Evolutionary conservation across 2,329 filamentous ascomycete genomes (phyloP).

Genomic region (Beauveria medogensis): DNA sequence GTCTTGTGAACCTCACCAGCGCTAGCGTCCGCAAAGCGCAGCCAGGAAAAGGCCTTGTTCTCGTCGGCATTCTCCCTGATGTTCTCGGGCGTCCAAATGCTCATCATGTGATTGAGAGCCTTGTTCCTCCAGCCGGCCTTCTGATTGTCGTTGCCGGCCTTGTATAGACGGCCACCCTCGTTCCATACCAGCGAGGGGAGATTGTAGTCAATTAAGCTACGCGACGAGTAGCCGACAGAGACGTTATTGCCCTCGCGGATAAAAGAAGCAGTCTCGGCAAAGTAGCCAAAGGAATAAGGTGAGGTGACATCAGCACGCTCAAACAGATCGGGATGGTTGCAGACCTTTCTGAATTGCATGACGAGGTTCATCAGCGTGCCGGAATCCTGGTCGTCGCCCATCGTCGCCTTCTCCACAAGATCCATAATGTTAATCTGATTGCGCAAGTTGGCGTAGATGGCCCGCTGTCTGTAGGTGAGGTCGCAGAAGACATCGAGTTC

Average conservation of each 20-base stretch:
- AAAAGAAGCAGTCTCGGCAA: slow-evolving; percentile 93
- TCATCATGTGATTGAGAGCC: slow-evolving; percentile 75
- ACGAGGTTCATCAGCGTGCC: slow-evolving; percentile 98
- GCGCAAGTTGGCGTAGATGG: slow-evolving; percentile 83
- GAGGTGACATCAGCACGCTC: slow-evolving; percentile 89
- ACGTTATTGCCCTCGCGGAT: slow-evolving; percentile 78
- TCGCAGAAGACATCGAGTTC: slow-evolving; percentile 95
- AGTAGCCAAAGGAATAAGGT: slow-evolving; percentile 74
- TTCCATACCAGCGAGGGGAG: slow-evolving; percentile 76
- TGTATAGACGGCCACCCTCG: slow-evolving; percentile 67
- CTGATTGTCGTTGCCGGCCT: slow-evolving; percentile 64
- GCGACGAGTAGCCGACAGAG: slow-evolving; percentile 77
- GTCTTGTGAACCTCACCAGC: slow-evolving; percentile 62
- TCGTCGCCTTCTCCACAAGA: slow-evolving; percentile 90
- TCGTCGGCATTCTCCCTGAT: slow-evolving; percentile 55
- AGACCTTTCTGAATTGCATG: slow-evolving; percentile 99
- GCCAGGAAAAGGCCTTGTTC: slow-evolving; percentile 72
- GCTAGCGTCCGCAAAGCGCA: slow-evolving; percentile 77
- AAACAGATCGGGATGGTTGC: slow-evolving; percentile 95
- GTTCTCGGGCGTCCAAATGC: slow-evolving; percentile 79
- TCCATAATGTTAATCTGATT: slow-evolving; percentile 99
- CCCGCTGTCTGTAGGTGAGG: slow-evolving; percentile 89
- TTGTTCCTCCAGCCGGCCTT: slow-evolving; percentile 73
- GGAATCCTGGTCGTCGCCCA: slow-evolving; percentile 89
- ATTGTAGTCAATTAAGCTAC: slow-evolving; percentile 76